Evolutionary conservation across 371 early-diverging fungal genomes (phyloP).

Genomic region (Haplosporangium sp.): DNA sequence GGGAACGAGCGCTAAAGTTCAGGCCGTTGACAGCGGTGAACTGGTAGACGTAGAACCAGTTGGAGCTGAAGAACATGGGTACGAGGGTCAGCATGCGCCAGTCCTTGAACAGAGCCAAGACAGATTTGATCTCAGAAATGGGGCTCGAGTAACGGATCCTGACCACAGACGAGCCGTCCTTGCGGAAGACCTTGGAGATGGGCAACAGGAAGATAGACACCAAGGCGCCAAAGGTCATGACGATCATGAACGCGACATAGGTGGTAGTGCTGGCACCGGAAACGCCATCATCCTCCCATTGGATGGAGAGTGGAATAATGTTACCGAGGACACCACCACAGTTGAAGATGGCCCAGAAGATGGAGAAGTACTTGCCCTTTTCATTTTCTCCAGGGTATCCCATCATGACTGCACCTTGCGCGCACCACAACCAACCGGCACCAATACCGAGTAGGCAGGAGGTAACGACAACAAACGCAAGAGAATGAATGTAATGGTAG

Average conservation of each 20-base stretch:
- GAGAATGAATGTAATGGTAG: conserved; percentile 58
- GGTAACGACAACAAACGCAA: conserved; percentile 64
- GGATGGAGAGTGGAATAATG: conserved; percentile 73
- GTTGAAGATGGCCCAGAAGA: conserved; percentile 79
- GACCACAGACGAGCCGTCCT: conserved; percentile 73
- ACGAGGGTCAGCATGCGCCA: conserved; percentile 71
- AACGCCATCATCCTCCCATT: conserved; percentile 58
- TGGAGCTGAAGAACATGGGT: conserved; percentile 79
- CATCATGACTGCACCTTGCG: conserved; percentile 79
- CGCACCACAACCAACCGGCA: conserved; percentile 69
- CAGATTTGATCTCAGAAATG: conserved; percentile 67
- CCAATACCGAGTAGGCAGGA: conserved; percentile 73
- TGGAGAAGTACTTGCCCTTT: conserved; percentile 79
- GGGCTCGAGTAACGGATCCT: conserved; percentile 62
- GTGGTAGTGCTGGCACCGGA: conserved; percentile 65
- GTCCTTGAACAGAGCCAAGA: conserved; percentile 72
- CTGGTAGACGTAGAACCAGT: conserved; percentile 84
- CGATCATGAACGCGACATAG: conserved; percentile 74
- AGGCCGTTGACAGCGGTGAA: conserved; percentile 64
- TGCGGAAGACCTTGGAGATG: conserved; percentile 66
- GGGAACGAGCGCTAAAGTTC: conserved; percentile 69
- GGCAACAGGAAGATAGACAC: conserved; percentile 67
- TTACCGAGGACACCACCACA: conserved; percentile 83
- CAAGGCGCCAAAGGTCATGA: conserved; percentile 71
- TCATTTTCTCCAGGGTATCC: conserved; percentile 73